Conservation (phyloP, 2,329 filamentous ascomycete genomes). For the Phyllachora maydis region DNA sequence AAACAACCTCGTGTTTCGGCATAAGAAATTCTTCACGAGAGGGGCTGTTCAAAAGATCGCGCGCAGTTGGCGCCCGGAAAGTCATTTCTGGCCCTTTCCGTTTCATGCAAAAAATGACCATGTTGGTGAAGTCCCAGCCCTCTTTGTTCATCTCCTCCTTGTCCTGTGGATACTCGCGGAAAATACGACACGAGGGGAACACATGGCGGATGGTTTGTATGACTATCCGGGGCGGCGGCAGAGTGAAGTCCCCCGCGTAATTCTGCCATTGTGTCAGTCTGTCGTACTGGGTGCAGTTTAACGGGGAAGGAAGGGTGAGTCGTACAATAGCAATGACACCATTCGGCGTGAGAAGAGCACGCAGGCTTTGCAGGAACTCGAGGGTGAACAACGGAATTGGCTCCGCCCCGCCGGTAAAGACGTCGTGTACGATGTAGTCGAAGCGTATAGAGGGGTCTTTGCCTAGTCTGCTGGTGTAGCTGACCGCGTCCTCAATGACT, state of each 20-base stretch:
- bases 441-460: constrained; percentile 28
- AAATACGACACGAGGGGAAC: constrained; percentile 82
- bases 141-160: constrained; percentile 22
- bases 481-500: constrained; percentile 65
- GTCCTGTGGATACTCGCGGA: constrained; percentile 50
- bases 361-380: constrained; percentile 58
- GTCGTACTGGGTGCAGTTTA: constrained; percentile 2
- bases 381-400: constrained; percentile 73
- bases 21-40: constrained; percentile 49
- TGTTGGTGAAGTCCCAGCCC: constrained; percentile 68
- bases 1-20: constrained; percentile 50
- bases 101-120: constrained; percentile 87
- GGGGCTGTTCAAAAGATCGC: constrained; percentile 53
- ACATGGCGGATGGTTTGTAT: constrained; percentile 64
- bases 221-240: constrained; percentile 57
- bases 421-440: constrained; percentile 92
- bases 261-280: constrained; percentile 54
- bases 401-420: constrained; percentile 92
- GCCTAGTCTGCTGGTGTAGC: constrained; percentile 33
- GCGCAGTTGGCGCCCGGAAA: constrained; percentile 44
- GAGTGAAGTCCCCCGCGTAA: constrained; percentile 73
- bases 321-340: constrained; percentile 77
- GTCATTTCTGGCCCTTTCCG: constrained; percentile 21
- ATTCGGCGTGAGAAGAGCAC: constrained; percentile 49
- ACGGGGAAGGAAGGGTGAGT: constrained; percentile 3